Evolutionary conservation across 2,329 filamentous ascomycete species (phyloP), one percentile per base, ranked within the genome.

Genomic region (Capronia epimyces): DNA sequence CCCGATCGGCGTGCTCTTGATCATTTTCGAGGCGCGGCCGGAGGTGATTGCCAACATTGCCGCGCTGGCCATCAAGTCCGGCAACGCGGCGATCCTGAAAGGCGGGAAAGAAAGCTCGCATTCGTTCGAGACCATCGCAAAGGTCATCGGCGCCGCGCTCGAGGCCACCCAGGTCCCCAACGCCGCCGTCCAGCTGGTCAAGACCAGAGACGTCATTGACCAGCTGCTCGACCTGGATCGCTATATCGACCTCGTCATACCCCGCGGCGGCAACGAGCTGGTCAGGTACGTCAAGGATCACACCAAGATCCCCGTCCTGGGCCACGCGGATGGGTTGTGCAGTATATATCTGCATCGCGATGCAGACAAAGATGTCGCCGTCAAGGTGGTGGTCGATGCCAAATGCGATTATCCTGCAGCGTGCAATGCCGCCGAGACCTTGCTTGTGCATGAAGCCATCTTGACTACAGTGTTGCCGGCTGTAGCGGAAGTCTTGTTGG

Each of bases 31-130:
- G 72, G 93, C 93, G 29, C 86, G 93, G 6, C 93, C 93, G 5
- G 93, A 98, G 71, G 93, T 98, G 59, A 96, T 98, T 65, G 93
- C 91, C 65, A 98, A 98, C 69, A 97, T 98, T 65, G 89, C 93
- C 56, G 88, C 90, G 3, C 77, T 98, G 20, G 90, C 93, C 31
- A 87, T 98, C 70, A 98, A 98, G 69, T 97, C 91, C 10, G 93
- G 89, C 63, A 98, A 98, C 69, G 87, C 93, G 29, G 93, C 90
- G 45, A 97, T 98, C 63, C 76, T 98, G 55, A 98, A 98, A 76
- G 91, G 90, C 55, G 93, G 93, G 58, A 95, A 95, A 67, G 93
- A 98, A 71, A 96, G 90, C 0, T 93, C 86, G 16, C 83, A 94
- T 66, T 95, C 89, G n/a, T 97, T 98, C 67, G 78, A 89, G 54